A percentile compares a stretch with the other conserved stretches of the same genome.
Evolutionary conservation across 139 green algal genomes (phyloP).

Genomic region (Haematococcus sp.): DNA sequence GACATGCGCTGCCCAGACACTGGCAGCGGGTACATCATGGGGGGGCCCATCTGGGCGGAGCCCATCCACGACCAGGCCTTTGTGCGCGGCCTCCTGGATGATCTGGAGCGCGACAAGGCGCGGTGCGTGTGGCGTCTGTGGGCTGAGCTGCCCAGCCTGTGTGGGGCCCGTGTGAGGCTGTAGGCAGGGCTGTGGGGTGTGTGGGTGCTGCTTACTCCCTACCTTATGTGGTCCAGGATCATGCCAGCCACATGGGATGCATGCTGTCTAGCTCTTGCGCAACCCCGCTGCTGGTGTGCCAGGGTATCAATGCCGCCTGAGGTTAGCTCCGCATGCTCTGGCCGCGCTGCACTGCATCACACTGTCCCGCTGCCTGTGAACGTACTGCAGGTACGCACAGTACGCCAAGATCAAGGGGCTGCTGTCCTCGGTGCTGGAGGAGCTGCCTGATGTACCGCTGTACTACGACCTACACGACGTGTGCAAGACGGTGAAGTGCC

Average conservation of each 20-base stretch:
- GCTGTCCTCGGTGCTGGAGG: conserved; percentile 72
- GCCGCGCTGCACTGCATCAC: too few relatives aligned
- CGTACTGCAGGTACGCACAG: conserved; percentile 21
- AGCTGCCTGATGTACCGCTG: conserved; percentile 83
- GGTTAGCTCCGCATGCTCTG: neutral
- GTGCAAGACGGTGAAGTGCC: conserved; percentile 29
- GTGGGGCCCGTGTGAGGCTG: neutral
- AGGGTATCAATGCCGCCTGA: too few relatives aligned
- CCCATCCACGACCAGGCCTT: conserved; percentile 85
- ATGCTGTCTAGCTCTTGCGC: too few relatives aligned
- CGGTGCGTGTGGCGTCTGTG: conserved; percentile 1
- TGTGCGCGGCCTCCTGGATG: conserved; percentile 30
- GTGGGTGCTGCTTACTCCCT: neutral
- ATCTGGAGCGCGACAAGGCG: conserved; percentile 1
- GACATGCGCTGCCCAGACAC: conserved; percentile 71
- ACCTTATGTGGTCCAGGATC: neutral
- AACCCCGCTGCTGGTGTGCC: too few relatives aligned
- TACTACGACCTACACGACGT: conserved; percentile 35
- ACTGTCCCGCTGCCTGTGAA: too few relatives aligned
- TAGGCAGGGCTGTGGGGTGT: neutral
- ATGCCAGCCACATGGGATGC: too few relatives aligned
- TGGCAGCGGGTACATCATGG: conserved; percentile 76
- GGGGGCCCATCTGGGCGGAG: conserved; percentile 89
- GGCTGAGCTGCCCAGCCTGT: neutral
- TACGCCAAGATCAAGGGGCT: conserved; percentile 71